These are phyloP conservation scores for Pseudevernia furfuracea DNA, from an alignment of 495 filamentous ascomycete genomes.

Conservation along the genomic window DNA sequence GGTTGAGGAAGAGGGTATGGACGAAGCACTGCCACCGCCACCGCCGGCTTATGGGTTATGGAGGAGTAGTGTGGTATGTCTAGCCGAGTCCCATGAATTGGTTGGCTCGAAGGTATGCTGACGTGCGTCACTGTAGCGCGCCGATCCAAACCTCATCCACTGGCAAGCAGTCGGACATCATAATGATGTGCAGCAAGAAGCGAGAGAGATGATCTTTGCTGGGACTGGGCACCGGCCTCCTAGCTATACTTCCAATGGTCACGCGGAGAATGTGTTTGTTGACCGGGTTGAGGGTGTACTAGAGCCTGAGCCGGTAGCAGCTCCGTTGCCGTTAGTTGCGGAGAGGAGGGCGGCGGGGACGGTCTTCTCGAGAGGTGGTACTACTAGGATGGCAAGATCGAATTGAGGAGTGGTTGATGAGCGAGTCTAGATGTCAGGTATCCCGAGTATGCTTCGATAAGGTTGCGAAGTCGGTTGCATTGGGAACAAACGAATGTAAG, in stretches of 20 bases:
- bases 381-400: background rate
- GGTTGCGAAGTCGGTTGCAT: background rate
- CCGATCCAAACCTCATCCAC: conserved; percentile 71
- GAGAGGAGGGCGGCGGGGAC: conserved; percentile 13
- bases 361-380: conserved; percentile 4
- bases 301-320: background rate
- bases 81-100: background rate
- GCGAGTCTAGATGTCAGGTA: background rate
- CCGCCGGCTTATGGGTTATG: conserved; percentile 87
- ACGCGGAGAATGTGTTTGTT: background rate
- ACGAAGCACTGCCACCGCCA: conserved; percentile 34
- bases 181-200: conserved; percentile 16
- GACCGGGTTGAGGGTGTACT: background rate
- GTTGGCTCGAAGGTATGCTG: background rate
- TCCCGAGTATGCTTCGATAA: background rate
- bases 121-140: conserved; percentile 41
- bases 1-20: conserved; percentile 3
- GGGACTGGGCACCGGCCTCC: conserved; percentile 21
- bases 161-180: conserved; percentile 55
- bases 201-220: conserved; percentile 18
- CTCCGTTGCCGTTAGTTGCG: conserved; percentile 1
- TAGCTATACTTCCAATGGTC: conserved; percentile 17
- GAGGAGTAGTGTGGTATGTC: conserved; percentile 66
- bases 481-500: background rate
- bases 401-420: background rate